Base-by-base conservation (phyloP, 176 grass and related monocot species). In the Carex myosuroides region DNA sequence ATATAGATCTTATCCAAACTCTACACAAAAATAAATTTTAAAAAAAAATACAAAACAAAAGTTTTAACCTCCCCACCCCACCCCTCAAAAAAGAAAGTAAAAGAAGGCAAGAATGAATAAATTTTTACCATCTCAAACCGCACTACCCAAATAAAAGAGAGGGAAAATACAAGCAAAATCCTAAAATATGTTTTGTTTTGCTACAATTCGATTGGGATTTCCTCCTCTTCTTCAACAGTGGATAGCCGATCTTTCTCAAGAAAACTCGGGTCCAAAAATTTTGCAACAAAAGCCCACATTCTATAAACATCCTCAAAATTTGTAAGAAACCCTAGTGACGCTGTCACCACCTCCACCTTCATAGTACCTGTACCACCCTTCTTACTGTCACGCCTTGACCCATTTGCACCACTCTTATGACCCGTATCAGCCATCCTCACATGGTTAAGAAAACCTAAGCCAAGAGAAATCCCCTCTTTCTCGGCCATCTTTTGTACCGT, bases 231-330 rank as follows among this genome's bases (percentile, higher is more conserved):
- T 11, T 85, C 86, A 41, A 99, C 92, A 7, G 93, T 90, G 13
- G 93, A 94, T 30, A 95, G 81, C 67, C 91, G 90, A 74, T 95
- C 91, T 70, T 89, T 87, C 59, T 99, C 87, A 87, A 92, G 63
- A 84, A 95, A 99, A 56, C 81, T 81, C 13, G 89, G 70, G 77
- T 95, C 89, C 16, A 99, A 86, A 90, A 99, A 99, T 87, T 94
- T 95, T 8, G 96, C 93, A 75, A 94, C 83, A 80, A 99, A 99
- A 79, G 88, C 91, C 96, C 96, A 99, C 78, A 95, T 79, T 71
- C 66, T 93, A 86, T 99, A 99, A 55, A 95, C 96, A 89, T 99
- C 96, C 63, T 94, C 93, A 76, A 95, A 99, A 90, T 95, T 95
- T 81, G 96, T 95, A 70, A 99, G 91, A 80, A 95, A 99, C 20